Conservation (phyloP, 2,329 filamentous ascomycete genomes). For the Claviceps sorghi region DNA sequence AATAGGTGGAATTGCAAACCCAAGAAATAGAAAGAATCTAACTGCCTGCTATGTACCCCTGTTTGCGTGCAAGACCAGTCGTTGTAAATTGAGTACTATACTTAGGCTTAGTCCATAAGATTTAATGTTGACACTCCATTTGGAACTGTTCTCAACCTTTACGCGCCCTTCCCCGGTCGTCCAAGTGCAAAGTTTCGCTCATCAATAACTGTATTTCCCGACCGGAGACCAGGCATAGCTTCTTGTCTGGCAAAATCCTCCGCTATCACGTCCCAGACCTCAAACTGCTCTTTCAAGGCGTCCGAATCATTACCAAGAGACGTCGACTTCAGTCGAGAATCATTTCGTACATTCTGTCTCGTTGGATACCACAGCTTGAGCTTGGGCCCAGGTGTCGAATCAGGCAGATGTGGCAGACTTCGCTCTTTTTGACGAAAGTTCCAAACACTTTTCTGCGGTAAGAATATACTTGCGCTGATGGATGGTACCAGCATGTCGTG, state of each 20-base stretch:
- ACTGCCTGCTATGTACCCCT: constrained; percentile 3
- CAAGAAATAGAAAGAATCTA: constrained; percentile 1
- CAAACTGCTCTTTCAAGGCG: constrained; percentile 18
- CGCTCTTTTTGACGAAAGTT: constrained; percentile 28
- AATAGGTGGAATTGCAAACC: constrained; percentile 3
- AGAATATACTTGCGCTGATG: constrained; percentile 38
- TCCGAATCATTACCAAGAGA: constrained; percentile 1
- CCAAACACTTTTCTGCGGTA: constrained; percentile 35
- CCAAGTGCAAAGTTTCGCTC: constrained; percentile 20
- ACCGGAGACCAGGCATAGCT: constrained; percentile 18
- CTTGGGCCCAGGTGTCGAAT: constrained; percentile 13
- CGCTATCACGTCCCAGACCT: constrained; percentile 23
- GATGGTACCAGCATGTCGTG: constrained; percentile 37
- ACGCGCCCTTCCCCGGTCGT: neutral
- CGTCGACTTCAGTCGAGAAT: constrained; percentile 6
- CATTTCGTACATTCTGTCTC: constrained; percentile 7
- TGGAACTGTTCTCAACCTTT: neutral
- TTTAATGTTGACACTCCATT: neutral
- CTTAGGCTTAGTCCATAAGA: constrained; percentile 2
- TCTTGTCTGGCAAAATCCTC: constrained; percentile 23
- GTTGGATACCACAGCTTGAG: constrained; percentile 6
- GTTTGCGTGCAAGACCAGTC: constrained; percentile 1
- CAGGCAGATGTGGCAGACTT: constrained; percentile 10
- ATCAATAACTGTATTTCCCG: constrained; percentile 25
- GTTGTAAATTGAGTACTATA: constrained; percentile 4